Conservation (phyloP, 2,329 filamentous ascomycete species). For the Bipolaris oryzae region DNA sequence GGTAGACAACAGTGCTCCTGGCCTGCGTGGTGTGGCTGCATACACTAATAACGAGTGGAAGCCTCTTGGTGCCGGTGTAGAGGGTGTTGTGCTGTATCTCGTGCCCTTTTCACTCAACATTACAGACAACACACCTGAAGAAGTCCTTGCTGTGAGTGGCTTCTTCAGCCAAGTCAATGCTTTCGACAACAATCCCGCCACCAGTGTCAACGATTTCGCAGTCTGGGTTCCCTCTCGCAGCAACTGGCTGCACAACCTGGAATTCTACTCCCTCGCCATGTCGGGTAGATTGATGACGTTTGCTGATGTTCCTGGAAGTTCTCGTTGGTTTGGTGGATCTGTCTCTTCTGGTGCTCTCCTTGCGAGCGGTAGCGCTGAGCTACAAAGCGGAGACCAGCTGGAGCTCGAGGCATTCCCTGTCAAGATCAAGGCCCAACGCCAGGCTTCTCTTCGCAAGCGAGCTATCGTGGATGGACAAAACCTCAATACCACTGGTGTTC, state of each 20-base stretch:
- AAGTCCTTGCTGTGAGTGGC: slow-evolving; percentile 79
- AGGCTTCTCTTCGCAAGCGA: slow-evolving; percentile 47
- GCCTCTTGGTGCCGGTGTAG: slow-evolving; percentile 81
- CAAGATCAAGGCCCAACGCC: slow-evolving; percentile 28
- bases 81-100: slow-evolving; percentile 76
- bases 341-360: slow-evolving; percentile 76
- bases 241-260: slow-evolving; percentile 87
- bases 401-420: slow-evolving; percentile 55
- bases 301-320: slow-evolving; percentile 65
- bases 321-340: slow-evolving; percentile 80
- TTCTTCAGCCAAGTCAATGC: slow-evolving; percentile 74
- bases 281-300: slow-evolving; percentile 75
- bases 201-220: slow-evolving; percentile 75
- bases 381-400: slow-evolving; percentile 52
- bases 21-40: slow-evolving; percentile 75
- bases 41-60: slow-evolving; percentile 76
- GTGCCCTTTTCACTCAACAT: slow-evolving; percentile 81
- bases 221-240: slow-evolving; percentile 85
- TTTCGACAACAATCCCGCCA: slow-evolving; percentile 67
- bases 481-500: slow-evolving; percentile 67
- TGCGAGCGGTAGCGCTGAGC: slow-evolving; percentile 72
- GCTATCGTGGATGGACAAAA: slow-evolving; percentile 52
- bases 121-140: slow-evolving; percentile 69
- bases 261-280: slow-evolving; percentile 66
- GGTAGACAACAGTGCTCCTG: slow-evolving; percentile 63